Conservation (phyloP, 1,139 yeast genomes). For the Citeromyces hawaiiensis region DNA sequence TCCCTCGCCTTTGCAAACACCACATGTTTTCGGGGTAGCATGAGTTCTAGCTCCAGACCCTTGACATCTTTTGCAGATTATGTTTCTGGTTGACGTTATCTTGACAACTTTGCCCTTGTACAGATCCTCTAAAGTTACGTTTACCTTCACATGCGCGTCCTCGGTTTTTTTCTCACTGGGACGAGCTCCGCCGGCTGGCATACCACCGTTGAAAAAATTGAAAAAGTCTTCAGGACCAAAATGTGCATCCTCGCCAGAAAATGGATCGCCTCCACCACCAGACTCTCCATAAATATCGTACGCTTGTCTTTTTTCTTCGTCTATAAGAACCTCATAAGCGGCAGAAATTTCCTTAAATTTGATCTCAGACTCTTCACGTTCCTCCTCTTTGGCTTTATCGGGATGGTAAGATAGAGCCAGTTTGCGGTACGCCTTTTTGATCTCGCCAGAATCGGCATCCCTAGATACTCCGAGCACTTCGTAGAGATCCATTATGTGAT, state of each 20-base stretch:
- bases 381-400: slow-evolving; percentile 49
- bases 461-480: slow-evolving; percentile 5
- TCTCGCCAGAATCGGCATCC: slow-evolving; percentile 4
- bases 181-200: background rate
- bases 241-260: slow-evolving; percentile 1
- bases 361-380: slow-evolving; percentile 24
- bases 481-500: slow-evolving; percentile 2
- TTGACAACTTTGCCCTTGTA: slow-evolving; percentile 75
- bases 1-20: slow-evolving; percentile 67
- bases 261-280: slow-evolving; percentile 23
- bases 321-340: slow-evolving; percentile 38
- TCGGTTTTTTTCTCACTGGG: slow-evolving; percentile 25
- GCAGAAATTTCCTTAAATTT: slow-evolving; percentile 35
- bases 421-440: slow-evolving; percentile 33
- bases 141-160: slow-evolving; percentile 54
- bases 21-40: slow-evolving; percentile 25
- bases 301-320: slow-evolving; percentile 27
- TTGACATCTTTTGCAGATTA: slow-evolving; percentile 55
- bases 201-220: slow-evolving; percentile 5
- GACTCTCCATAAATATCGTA: slow-evolving; percentile 46
- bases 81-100: slow-evolving; percentile 59
- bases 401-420: slow-evolving; percentile 44
- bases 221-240: slow-evolving; percentile 3
- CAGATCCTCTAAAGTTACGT: slow-evolving; percentile 60
- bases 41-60: slow-evolving; percentile 46